Evolutionary conservation across 208 protist species (phyloP).

Genomic region (Trichomonas tenax): DNA sequence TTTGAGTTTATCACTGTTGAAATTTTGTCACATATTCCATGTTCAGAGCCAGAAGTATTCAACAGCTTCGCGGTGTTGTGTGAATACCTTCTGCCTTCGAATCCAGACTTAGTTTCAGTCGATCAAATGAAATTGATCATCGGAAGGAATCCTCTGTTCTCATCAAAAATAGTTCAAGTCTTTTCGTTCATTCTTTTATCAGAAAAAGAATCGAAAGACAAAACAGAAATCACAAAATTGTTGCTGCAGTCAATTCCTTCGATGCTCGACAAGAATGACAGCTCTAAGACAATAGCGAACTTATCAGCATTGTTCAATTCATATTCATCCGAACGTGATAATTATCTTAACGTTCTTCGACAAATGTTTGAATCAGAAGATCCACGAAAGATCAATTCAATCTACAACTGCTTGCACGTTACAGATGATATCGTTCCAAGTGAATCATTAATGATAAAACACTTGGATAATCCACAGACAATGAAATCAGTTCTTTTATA

Average conservation of each 20-base stretch:
- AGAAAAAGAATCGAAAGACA: background rate
- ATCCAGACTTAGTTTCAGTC: background rate
- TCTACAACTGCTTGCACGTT: background rate
- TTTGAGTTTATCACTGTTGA: background rate
- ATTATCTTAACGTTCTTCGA: background rate
- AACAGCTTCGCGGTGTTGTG: background rate
- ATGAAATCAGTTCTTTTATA: background rate
- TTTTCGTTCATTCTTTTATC: background rate
- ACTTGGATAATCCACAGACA: background rate
- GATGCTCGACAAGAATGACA: background rate
- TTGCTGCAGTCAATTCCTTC: background rate
- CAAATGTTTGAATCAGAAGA: background rate
- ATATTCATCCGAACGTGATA: background rate
- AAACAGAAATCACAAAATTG: background rate
- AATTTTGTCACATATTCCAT: background rate
- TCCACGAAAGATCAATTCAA: background rate
- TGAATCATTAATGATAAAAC: background rate
- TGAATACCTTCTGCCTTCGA: background rate
- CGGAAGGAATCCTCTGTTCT: background rate
- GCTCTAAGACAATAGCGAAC: background rate
- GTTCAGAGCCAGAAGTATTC: background rate
- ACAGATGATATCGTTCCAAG: background rate
- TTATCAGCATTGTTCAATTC: background rate
- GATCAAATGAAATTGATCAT: background rate
- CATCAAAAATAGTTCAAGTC: background rate